phyloP scores from a whole-genome alignment of 257 asterid species.

The Penstemon davidsonii region DNA sequence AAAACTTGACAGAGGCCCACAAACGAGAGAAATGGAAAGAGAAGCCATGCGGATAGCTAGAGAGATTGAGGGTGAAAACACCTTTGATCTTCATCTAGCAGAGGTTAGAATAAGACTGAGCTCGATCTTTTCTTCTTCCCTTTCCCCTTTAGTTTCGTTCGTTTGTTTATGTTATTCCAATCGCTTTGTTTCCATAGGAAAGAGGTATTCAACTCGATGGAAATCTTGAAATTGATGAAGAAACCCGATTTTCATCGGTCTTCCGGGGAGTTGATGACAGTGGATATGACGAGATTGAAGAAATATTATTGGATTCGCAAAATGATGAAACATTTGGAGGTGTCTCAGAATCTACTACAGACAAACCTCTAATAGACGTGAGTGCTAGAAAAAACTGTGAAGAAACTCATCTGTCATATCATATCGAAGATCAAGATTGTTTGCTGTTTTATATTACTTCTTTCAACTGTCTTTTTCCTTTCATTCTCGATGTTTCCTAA shows the following conservation, averaged over 20 bases:
- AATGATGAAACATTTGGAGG: conserved; percentile 87
- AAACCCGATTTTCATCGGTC: conserved; percentile 85
- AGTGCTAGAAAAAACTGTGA: conserved; percentile 36
- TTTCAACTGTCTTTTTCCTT: not conserved
- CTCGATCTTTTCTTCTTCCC: not conserved
- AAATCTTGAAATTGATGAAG: conserved; percentile 80
- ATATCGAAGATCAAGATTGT: conserved; percentile 6
- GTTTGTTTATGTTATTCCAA: conserved; percentile 20
- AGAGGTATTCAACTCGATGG: conserved; percentile 76
- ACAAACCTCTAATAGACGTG: conserved; percentile 40
- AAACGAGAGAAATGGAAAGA: conserved; percentile 77
- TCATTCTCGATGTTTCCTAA: not conserved
- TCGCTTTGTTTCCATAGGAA: conserved; percentile 55
- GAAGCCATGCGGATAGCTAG: conserved; percentile 82
- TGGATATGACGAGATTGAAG: conserved; percentile 77
- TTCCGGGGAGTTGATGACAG: conserved; percentile 71
- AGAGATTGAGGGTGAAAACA: conserved; percentile 93
- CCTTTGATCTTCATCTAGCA: conserved; percentile 90
- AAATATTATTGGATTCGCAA: conserved; percentile 55
- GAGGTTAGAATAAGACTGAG: conserved; percentile 55
- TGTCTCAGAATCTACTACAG: conserved; percentile 45
- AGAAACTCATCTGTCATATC: conserved; percentile 37
- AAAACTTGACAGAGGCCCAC: conserved; percentile 92
- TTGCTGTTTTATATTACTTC: conserved; percentile 18
- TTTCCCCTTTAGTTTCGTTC: conserved; percentile 9